These are phyloP conservation scores for Colletotrichum tabaci DNA, from an alignment of 2,329 filamentous ascomycete species.

Conservation along the genomic window DNA sequence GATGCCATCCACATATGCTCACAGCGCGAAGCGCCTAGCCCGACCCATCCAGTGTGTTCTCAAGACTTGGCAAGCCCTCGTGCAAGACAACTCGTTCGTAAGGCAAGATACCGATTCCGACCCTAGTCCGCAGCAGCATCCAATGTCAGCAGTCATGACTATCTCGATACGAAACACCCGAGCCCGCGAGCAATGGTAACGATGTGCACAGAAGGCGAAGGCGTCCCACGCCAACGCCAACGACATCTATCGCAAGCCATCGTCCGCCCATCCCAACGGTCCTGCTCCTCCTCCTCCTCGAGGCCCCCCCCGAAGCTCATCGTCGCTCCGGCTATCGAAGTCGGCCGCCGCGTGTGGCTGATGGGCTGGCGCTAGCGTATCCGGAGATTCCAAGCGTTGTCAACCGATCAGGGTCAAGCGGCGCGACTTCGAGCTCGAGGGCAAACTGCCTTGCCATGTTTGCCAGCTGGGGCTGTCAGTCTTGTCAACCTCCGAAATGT, in stretches of 20 bases:
- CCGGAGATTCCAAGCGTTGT: slow-evolving; percentile 28
- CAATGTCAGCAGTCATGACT: background rate
- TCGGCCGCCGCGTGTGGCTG: slow-evolving; percentile 25
- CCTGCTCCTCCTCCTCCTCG: background rate
- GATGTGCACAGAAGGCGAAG: background rate
- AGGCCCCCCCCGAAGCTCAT: background rate
- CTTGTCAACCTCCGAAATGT: slow-evolving; percentile 23
- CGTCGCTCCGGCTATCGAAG: slow-evolving; percentile 16
- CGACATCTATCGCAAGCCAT: slow-evolving; percentile 29
- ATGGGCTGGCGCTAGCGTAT: slow-evolving; percentile 27
- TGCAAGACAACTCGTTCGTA: background rate
- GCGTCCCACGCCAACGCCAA: slow-evolving; percentile 3
- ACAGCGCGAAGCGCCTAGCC: background rate
- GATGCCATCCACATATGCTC: background rate
- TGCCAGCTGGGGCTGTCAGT: slow-evolving; percentile 18
- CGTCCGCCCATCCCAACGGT: background rate
- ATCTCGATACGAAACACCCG: background rate
- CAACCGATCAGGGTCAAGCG: slow-evolving; percentile 28
- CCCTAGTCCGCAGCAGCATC: background rate
- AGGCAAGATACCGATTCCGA: background rate
- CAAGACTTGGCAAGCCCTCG: background rate
- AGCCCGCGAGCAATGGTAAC: background rate
- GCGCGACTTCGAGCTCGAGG: background rate
- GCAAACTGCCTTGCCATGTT: background rate
- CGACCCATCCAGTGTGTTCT: no score